Conservation (phyloP, 2,329 filamentous ascomycete species). For the Fusarium pseudoanthophilum region DNA sequence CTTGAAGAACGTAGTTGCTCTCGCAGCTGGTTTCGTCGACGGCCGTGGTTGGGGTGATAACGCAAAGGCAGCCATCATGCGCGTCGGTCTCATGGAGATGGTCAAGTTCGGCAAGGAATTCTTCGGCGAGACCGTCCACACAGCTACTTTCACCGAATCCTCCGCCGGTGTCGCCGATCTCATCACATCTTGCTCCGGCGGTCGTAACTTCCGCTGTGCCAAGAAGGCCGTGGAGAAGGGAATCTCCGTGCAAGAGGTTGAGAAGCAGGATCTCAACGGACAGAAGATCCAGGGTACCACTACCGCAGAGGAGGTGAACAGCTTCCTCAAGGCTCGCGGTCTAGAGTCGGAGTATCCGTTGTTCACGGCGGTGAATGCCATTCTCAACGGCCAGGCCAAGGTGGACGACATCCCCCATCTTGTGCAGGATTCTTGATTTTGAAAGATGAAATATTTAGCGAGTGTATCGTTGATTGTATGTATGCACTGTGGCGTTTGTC, state of each 20-base stretch:
- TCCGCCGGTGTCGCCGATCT: conserved; percentile 94
- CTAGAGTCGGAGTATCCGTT: conserved; percentile 87
- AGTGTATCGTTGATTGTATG: conserved; percentile 11
- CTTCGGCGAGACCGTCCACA: conserved; percentile 83
- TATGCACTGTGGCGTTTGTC: conserved; percentile 37
- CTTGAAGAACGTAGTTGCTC: conserved; percentile 94
- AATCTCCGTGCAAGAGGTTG: conserved; percentile 85
- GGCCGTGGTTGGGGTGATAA: conserved; percentile 98
- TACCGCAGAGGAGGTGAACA: conserved; percentile 91
- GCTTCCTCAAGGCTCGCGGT: conserved; percentile 82
- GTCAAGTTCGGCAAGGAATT: conserved; percentile 95
- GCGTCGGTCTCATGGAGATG: conserved; percentile 94
- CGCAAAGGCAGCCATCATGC: conserved; percentile 98
- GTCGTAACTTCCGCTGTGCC: conserved; percentile 93
- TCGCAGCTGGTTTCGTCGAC: conserved; percentile 94
- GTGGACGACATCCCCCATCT: conserved; percentile 84
- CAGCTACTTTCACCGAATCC: conserved; percentile 94
- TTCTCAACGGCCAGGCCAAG: conserved; percentile 79
- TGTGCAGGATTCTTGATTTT: conserved; percentile 55
- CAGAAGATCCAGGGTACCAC: conserved; percentile 96
- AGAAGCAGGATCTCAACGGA: conserved; percentile 89
- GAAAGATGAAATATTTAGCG: conserved; percentile 2
- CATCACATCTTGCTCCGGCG: conserved; percentile 92
- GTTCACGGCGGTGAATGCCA: conserved; percentile 87
- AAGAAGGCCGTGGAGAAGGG: conserved; percentile 86